Conservation (phyloP, 108 stramenopile genomes). For the Skeletonema tropicum region DNA sequence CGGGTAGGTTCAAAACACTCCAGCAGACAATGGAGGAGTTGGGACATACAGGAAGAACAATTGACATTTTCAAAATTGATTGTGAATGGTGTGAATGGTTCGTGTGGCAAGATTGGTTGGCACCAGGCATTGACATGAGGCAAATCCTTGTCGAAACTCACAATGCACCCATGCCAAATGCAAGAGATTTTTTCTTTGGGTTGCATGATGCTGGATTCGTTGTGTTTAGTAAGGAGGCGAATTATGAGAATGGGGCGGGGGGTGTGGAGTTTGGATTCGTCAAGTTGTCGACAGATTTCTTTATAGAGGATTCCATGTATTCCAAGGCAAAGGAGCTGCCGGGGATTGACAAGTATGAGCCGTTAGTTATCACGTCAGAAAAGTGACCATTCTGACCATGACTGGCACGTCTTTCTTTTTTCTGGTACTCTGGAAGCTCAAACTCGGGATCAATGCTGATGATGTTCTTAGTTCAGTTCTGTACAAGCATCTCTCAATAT, state of each 20-base stretch:
- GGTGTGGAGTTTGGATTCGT: conserved; percentile 58
- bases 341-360: conserved; percentile 7
- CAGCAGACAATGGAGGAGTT: conserved; percentile 50
- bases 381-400: too few relatives aligned
- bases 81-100: conserved; percentile 58
- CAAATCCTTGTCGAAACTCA: conserved; percentile 51
- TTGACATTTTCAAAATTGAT: conserved; percentile 68
- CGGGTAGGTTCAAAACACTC: conserved; percentile 41
- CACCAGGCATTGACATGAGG: conserved; percentile 26
- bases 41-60: conserved; percentile 55
- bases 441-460: too few relatives aligned
- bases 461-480: too few relatives aligned
- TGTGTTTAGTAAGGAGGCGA: conserved; percentile 52
- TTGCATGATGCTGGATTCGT: conserved; percentile 53
- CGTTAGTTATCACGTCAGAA: background rate
- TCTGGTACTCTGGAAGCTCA: too few relatives aligned
- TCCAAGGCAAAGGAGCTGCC: conserved; percentile 15
- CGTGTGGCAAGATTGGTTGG: conserved; percentile 34
- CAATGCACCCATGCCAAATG: conserved; percentile 49
- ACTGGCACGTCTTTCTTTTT: too few relatives aligned
- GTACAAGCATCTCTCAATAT: too few relatives aligned
- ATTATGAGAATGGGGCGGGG: conserved; percentile 46
- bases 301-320: conserved; percentile 40
- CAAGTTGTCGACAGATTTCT: conserved; percentile 43
- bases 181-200: conserved; percentile 41